phyloP scores from a whole-genome alignment of 2,329 filamentous ascomycete genomes.

The Penicillium paneum region DNA sequence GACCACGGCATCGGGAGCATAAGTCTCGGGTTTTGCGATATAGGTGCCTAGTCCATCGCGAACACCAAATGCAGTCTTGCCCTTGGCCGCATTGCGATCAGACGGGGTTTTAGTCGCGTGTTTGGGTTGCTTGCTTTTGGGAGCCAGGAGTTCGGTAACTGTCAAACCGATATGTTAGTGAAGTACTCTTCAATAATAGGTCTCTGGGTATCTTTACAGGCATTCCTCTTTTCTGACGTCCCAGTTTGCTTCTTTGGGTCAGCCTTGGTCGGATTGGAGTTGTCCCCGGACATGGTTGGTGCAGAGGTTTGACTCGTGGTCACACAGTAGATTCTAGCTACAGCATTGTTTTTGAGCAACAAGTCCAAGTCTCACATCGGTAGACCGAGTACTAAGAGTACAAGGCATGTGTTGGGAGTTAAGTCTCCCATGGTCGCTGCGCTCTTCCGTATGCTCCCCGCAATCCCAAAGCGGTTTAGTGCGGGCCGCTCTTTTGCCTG shows the following conservation, averaged over 20 bases:
- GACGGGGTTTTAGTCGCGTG: constrained; percentile 16
- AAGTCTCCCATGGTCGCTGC: background rate
- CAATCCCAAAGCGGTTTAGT: constrained; percentile 29
- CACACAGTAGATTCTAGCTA: background rate
- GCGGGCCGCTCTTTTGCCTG: constrained; percentile 26
- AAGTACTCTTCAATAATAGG: background rate
- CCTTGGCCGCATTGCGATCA: constrained; percentile 15
- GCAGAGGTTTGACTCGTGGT: background rate
- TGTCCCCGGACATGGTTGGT: constrained; percentile 4
- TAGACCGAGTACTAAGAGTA: background rate
- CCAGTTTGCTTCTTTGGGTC: background rate
- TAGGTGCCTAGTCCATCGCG: constrained; percentile 66
- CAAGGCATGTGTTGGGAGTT: background rate
- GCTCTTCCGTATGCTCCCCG: constrained; percentile 15
- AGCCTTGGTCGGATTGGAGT: background rate
- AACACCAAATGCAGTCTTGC: constrained; percentile 37
- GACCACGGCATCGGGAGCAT: constrained; percentile 59
- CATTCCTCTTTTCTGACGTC: constrained; percentile 36
- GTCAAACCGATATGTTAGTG: background rate
- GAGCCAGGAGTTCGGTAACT: constrained; percentile 57
- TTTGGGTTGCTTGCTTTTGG: constrained; percentile 45
- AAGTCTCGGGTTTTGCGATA: constrained; percentile 60
- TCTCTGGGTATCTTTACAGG: constrained; percentile 27
- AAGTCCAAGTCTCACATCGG: background rate
- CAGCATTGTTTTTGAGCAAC: background rate